Evolutionary conservation across 768 basidiomycete species (phyloP).

Genomic region (Mycena maculata): DNA sequence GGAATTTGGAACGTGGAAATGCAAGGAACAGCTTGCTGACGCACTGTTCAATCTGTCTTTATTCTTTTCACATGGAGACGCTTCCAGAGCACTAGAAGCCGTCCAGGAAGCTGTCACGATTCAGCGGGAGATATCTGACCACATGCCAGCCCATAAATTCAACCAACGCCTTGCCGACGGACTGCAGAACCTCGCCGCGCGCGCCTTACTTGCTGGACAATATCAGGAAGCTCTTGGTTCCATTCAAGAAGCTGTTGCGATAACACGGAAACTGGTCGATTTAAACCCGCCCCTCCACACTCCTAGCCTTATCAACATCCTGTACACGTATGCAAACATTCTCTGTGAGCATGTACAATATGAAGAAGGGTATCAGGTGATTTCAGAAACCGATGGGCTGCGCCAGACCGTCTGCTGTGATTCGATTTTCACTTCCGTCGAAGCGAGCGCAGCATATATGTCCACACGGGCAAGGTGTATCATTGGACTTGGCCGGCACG

Average conservation of each 20-base stretch:
- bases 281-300: background rate
- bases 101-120: constrained; percentile 24
- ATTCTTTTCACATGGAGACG: background rate
- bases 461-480: constrained; percentile 27
- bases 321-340: constrained; percentile 30
- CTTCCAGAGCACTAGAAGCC: constrained; percentile 10
- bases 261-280: constrained; percentile 18
- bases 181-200: constrained; percentile 31
- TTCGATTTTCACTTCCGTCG: constrained; percentile 17
- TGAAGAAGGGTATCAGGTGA: constrained; percentile 10
- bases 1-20: constrained; percentile 26
- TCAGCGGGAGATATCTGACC: background rate
- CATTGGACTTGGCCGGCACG: constrained; percentile 9
- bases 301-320: constrained; percentile 21
- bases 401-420: background rate
- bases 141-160: background rate
- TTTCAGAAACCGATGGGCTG: constrained; percentile 14
- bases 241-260: constrained; percentile 15
- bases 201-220: constrained; percentile 16
- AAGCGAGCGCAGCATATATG: constrained; percentile 32
- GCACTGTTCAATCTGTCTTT: constrained; percentile 31
- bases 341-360: constrained; percentile 15
- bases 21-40: constrained; percentile 29
- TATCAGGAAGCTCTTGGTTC: constrained; percentile 21
- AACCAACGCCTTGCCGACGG: constrained; percentile 23